Conservation (phyloP, 495 filamentous ascomycete genomes). For the Coniosporium apollinis region DNA sequence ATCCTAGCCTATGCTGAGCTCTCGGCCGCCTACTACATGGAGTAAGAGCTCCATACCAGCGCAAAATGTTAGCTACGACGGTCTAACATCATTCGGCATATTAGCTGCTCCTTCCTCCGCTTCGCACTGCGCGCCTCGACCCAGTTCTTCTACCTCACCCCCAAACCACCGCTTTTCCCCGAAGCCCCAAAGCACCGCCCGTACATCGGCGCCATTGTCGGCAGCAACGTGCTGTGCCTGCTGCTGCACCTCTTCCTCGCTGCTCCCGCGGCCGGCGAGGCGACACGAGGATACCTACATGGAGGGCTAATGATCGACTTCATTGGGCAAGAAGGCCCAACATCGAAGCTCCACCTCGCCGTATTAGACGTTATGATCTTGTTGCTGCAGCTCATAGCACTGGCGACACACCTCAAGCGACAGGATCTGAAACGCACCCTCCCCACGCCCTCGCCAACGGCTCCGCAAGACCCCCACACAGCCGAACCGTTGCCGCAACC, state of each 20-base stretch:
- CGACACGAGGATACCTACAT: slow-evolving; percentile 64
- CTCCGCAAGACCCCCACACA: slow-evolving; percentile 1
- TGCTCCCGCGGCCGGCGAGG: slow-evolving; percentile 51
- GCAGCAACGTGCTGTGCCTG: slow-evolving; percentile 55
- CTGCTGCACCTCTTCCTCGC: slow-evolving; percentile 47
- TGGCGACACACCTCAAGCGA: slow-evolving; percentile 54
- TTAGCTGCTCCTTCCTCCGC: slow-evolving; percentile 61
- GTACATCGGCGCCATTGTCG: slow-evolving; percentile 52
- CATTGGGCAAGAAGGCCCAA: slow-evolving; percentile 65
- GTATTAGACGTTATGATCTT: slow-evolving; percentile 48
- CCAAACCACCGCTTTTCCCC: slow-evolving; percentile 54
- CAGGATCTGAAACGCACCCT: slow-evolving; percentile 31
- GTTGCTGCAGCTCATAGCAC: slow-evolving; percentile 52
- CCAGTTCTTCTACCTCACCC: slow-evolving; percentile 63
- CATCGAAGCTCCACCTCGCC: slow-evolving; percentile 45
- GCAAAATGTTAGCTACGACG: slow-evolving; percentile 4
- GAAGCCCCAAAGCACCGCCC: slow-evolving; percentile 37
- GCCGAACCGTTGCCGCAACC: slow-evolving; percentile 9
- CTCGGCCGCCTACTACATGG: slow-evolving; percentile 75
- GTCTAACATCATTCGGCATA: slow-evolving; percentile 5
- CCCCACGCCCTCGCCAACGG: neutral
- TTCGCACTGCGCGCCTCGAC: slow-evolving; percentile 52
- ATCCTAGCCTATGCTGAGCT: slow-evolving; percentile 68
- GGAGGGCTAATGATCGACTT: slow-evolving; percentile 78
- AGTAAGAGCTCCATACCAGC: slow-evolving; percentile 36